Evolutionary conservation across 1,139 yeast genomes (phyloP).

Genomic region (Candida neerlandica): DNA sequence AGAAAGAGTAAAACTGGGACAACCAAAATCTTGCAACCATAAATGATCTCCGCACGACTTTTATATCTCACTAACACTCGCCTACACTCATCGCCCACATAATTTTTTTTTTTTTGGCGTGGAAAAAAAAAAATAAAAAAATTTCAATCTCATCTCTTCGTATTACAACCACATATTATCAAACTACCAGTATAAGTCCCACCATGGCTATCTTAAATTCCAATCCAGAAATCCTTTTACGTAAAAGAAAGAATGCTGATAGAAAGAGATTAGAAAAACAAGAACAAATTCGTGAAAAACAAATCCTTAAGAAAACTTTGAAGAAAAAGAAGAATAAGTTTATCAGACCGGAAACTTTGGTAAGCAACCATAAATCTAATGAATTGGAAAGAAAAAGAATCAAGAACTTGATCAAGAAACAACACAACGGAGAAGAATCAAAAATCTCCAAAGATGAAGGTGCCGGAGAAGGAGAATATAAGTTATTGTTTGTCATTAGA

Average conservation of each 20-base stretch:
- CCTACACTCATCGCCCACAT: conserved; percentile 1
- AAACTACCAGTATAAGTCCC: not conserved
- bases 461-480: conserved; percentile 41
- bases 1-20: not conserved
- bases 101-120: too few relatives aligned
- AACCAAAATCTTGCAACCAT: not conserved
- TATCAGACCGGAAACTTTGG: conserved; percentile 72
- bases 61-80: not conserved
- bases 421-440: conserved; percentile 21
- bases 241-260: conserved; percentile 78
- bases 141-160: conserved; percentile 7
- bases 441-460: conserved; percentile 14
- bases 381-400: conserved; percentile 70
- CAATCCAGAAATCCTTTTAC: conserved; percentile 73
- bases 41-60: not conserved
- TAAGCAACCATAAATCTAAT: conserved; percentile 63
- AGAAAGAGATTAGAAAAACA: conserved; percentile 68
- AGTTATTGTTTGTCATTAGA: conserved; percentile 66
- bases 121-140: conserved; percentile 8
- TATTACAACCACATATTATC: not conserved
- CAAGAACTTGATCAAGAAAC: conserved; percentile 58
- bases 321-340: conserved; percentile 52
- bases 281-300: conserved; percentile 41
- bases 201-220: conserved; percentile 59
- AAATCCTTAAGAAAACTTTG: conserved; percentile 34